Evolutionary conservation across 2,329 filamentous ascomycete species (phyloP), one percentile per base, ranked within the genome.

Genomic region (Atkinsonella texensis): DNA sequence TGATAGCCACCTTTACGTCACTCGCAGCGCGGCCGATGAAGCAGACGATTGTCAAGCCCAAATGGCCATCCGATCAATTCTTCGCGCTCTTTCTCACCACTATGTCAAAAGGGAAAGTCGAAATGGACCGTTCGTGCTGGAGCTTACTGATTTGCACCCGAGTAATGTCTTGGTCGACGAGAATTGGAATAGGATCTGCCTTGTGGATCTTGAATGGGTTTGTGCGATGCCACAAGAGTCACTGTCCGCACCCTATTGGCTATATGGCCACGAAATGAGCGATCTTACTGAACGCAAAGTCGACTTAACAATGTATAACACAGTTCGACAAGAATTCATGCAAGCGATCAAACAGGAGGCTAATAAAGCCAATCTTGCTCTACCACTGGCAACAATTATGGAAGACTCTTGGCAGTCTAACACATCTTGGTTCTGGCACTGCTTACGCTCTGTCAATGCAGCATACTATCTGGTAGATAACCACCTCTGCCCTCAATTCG

Each of bases 121-220:
- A 8, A 43, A 63, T 33, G 61, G 63, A 1, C 62, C 62, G 11
- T 66, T 60, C 47, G 33, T 56, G 50, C 56, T 65, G 10, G 54
- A 58, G 32, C 50, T 68, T 38, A 65, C 62, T 18, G 63, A 69
- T 51, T 51, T 68, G 11, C 59, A 68, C 53, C 50, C 48, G 23
- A 63, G 64, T 38, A 69, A 69, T 48, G 61, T 69, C 31, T 68
- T 40, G 4, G 62, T 68, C 8, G 65, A 68, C 49, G 48, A 65
- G 35, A 45, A 67, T 32, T 65, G 63, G 63, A 66, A 69, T 48
- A 56, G 68, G 20, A 23, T 23, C 20, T 23, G 20, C 20, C 20
- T 23, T 23, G 20, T 23, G 20, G 20, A 23, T 23, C 20, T 23
- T 23, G 20, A 23, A 23, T 23, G 20, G 20, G 20, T 23, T 23